Evolutionary conservation across 371 early-diverging fungal genomes (phyloP).

Genomic region (Apophysomyces trapeziformis): DNA sequence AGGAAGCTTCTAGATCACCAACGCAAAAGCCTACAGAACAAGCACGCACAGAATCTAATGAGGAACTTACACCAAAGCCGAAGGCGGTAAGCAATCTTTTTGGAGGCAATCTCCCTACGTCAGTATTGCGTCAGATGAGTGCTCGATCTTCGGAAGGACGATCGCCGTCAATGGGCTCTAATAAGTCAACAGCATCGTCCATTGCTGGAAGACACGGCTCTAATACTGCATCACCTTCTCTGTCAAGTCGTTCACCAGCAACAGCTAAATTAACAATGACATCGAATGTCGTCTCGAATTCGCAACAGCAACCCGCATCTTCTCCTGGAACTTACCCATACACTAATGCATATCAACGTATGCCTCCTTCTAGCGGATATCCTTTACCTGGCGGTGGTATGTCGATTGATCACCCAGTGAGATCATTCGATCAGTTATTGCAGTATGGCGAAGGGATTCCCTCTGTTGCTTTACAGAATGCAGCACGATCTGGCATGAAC

Average conservation of each 20-base stretch:
- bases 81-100: slow-evolving; percentile 50
- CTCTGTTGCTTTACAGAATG: slow-evolving; percentile 6
- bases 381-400: slow-evolving; percentile 12
- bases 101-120: slow-evolving; percentile 69
- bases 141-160: slow-evolving; percentile 51
- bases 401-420: slow-evolving; percentile 4
- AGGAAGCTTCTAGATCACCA: slow-evolving; percentile 1
- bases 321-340: slow-evolving; percentile 13
- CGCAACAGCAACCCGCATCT: slow-evolving; percentile 14
- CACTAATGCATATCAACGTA: slow-evolving; percentile 13
- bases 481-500: slow-evolving; percentile 5
- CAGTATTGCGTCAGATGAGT: slow-evolving; percentile 69
- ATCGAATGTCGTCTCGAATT: background rate
- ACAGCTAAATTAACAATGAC: slow-evolving; percentile 13
- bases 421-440: slow-evolving; percentile 17
- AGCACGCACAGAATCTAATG: no score
- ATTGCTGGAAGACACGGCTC: slow-evolving; percentile 10
- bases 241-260: slow-evolving; percentile 26
- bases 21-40: slow-evolving; percentile 14
- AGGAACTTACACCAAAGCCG: slow-evolving; percentile 14
- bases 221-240: slow-evolving; percentile 16
- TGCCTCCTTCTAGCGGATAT: slow-evolving; percentile 19
- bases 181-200: slow-evolving; percentile 21
- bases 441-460: slow-evolving; percentile 15
- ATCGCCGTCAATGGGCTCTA: slow-evolving; percentile 38